phyloP scores from a whole-genome alignment of 164 flowering plant genomes.

The Chloranthus sessilifolius region DNA sequence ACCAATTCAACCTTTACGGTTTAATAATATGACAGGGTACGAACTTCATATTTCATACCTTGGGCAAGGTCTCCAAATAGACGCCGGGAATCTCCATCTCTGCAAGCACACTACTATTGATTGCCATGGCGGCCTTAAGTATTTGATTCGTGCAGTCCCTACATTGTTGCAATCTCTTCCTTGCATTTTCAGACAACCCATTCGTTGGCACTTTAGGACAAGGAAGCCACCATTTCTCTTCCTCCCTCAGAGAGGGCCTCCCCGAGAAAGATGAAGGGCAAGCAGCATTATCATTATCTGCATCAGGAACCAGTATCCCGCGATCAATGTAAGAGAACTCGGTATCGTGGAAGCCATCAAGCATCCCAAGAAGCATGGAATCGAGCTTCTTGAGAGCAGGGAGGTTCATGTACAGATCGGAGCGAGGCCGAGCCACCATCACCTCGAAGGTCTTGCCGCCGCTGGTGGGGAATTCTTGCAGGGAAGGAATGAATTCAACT shows the following conservation, averaged over 20 bases:
- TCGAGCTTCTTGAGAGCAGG: slow-evolving; percentile 83
- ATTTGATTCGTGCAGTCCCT: slow-evolving; percentile 72
- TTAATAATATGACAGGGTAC: no score
- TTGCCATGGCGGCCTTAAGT: slow-evolving; percentile 69
- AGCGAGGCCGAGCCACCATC: slow-evolving; percentile 66
- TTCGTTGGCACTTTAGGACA: slow-evolving; percentile 59
- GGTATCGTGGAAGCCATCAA: slow-evolving; percentile 49
- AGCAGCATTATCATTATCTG: slow-evolving; percentile 19
- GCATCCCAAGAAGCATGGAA: slow-evolving; percentile 57
- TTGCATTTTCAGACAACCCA: slow-evolving; percentile 52
- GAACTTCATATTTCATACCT: slow-evolving; percentile 39
- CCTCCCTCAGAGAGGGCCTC: slow-evolving; percentile 49
- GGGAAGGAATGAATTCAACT: slow-evolving; percentile 65
- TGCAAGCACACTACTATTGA: slow-evolving; percentile 55
- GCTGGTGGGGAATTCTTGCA: slow-evolving; percentile 57
- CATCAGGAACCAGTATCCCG: slow-evolving; percentile 36
- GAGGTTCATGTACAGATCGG: slow-evolving; percentile 58
- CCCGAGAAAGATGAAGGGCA: slow-evolving; percentile 20
- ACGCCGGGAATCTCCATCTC: slow-evolving; percentile 74
- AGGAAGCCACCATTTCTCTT: slow-evolving; percentile 89
- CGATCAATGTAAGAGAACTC: slow-evolving; percentile 69
- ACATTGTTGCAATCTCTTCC: slow-evolving; percentile 60
- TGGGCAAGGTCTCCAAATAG: slow-evolving; percentile 61
- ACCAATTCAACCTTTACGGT: no score
- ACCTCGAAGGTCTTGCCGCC: slow-evolving; percentile 64